Percentiles rank a stretch among this genome's conserved stretches.
phyloP scores from a whole-genome alignment of 352 stramenopile species.

The Thraustotheca clavata region DNA sequence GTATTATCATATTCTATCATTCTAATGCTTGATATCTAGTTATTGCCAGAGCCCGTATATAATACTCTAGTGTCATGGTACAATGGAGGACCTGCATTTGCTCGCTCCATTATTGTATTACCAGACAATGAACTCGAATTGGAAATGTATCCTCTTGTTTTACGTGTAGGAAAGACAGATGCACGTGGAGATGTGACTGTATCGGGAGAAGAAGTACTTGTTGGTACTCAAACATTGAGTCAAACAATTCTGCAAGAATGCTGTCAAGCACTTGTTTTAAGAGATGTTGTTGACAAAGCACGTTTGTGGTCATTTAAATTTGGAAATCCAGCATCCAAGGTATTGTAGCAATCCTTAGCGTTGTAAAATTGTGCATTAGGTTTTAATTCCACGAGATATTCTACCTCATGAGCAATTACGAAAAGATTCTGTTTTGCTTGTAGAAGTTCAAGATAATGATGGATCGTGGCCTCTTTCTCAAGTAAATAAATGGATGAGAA shows the following conservation, averaged over 20 bases:
- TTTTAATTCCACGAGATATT: constrained; percentile 25
- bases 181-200: constrained; percentile 58
- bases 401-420: constrained; percentile 43
- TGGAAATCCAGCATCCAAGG: constrained; percentile 53
- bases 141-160: constrained; percentile 70
- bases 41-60: constrained; percentile 62
- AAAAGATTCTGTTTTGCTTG: constrained; percentile 66
- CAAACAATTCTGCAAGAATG: constrained; percentile 54
- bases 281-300: constrained; percentile 62
- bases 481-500: constrained; percentile 18
- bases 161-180: constrained; percentile 69
- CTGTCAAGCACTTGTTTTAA: constrained; percentile 58
- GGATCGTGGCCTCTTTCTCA: constrained; percentile 79
- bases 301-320: constrained; percentile 81
- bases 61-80: constrained; percentile 67
- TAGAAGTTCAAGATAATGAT: constrained; percentile 79
- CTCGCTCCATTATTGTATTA: constrained; percentile 43
- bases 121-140: constrained; percentile 37
- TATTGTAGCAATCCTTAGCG: constrained; percentile 27
- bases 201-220: constrained; percentile 68
- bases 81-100: constrained; percentile 58
- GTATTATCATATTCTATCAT: background rate
- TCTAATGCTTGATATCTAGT: constrained; percentile 25
- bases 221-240: constrained; percentile 55
- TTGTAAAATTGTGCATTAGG: background rate